Conservation (phyloP, 139 green algal genomes). For the Yamagishiella unicocca region DNA sequence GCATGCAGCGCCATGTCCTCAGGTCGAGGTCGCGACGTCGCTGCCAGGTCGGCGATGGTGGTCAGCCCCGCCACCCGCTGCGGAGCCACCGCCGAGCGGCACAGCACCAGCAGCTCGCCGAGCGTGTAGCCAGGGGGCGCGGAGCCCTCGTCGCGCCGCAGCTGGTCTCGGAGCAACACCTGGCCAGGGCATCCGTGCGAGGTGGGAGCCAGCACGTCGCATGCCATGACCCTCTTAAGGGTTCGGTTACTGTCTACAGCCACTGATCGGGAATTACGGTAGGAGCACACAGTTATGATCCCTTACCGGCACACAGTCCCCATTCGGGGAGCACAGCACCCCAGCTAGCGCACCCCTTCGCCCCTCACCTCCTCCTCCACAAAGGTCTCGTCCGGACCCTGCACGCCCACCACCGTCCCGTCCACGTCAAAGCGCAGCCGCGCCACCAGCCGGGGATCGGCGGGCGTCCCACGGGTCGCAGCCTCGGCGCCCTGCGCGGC, state of each 20-base stretch:
- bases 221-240: too few species aligned
- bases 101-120: slow-evolving; percentile 71
- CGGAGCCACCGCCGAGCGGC: slow-evolving; percentile 60
- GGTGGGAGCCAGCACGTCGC: too few species aligned
- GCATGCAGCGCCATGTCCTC: slow-evolving; percentile 12
- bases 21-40: slow-evolving; percentile 41
- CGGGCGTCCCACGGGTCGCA: background rate
- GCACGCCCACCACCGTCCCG: slow-evolving; percentile 53
- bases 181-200: too few species aligned
- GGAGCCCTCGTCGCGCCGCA: slow-evolving; percentile 51
- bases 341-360: too few species aligned
- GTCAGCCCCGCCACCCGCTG: slow-evolving; percentile 70
- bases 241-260: too few species aligned
- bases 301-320: too few species aligned
- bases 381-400: slow-evolving; percentile 35
- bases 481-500: background rate
- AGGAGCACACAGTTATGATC: too few species aligned
- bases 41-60: slow-evolving; percentile 65
- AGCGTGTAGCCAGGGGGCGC: slow-evolving; percentile 68
- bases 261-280: too few species aligned
- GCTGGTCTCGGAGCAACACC: slow-evolving; percentile 57
- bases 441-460: slow-evolving; percentile 54
- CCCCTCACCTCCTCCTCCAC: slow-evolving; percentile 36
- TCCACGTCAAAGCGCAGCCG: slow-evolving; percentile 60
- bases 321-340: too few species aligned